phyloP scores from a whole-genome alignment of 2,329 filamentous ascomycete species.

The Trichoderma polysporum region DNA sequence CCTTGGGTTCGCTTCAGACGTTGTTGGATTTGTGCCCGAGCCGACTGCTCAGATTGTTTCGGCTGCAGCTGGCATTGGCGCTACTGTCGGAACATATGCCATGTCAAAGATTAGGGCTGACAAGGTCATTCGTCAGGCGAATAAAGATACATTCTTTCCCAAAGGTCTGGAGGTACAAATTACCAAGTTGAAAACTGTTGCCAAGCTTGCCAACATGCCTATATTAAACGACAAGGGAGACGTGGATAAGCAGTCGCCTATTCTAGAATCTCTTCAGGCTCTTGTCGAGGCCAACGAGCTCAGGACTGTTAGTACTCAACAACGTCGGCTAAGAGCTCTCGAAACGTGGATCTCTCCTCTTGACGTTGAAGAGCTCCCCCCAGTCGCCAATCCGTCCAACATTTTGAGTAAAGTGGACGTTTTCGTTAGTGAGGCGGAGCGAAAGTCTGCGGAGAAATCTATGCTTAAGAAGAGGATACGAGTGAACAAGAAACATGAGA shows the following conservation, averaged over 20 bases:
- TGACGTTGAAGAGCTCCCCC: not conserved
- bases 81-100: not conserved
- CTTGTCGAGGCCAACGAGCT: not conserved
- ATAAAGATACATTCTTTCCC: not conserved
- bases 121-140: not conserved
- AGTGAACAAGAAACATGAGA: not conserved
- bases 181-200: not conserved
- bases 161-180: not conserved
- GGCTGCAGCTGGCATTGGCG: not conserved
- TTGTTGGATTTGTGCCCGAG: not conserved
- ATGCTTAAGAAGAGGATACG: constrained; percentile 8
- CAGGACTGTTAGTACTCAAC: not conserved
- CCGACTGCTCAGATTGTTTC: not conserved
- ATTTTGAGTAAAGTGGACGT: not conserved
- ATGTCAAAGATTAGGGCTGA: constrained; percentile 2
- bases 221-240: constrained; percentile 2
- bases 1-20: not conserved
- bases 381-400: not conserved
- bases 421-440: not conserved
- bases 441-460: constrained; percentile 1
- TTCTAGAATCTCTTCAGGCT: not conserved
- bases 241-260: not conserved
- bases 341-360: constrained; percentile 5
- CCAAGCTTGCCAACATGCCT: not conserved
- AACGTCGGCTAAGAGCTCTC: not conserved